Conservation (phyloP, 1,284 basidiomycete genomes). For the Cutaneotrichosporon sp. region DNA sequence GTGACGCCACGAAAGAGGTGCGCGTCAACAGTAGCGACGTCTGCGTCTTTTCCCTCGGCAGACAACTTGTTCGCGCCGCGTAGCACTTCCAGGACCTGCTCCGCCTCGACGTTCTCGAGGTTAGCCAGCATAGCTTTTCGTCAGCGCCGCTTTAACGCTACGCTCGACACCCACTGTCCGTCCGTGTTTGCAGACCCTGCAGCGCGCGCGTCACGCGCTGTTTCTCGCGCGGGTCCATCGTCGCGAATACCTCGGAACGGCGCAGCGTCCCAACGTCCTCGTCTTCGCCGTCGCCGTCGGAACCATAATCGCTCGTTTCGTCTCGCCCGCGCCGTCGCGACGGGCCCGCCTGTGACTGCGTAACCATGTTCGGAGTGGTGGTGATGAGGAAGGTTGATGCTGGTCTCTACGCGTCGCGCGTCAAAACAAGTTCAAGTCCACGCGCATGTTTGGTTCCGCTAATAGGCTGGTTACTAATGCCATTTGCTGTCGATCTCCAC, state of each 20-base stretch:
- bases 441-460: background rate
- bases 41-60: constrained; percentile 28
- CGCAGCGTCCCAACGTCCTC: background rate
- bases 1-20: constrained; percentile 27
- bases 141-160: background rate
- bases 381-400: background rate
- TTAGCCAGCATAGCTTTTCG: constrained; percentile 30
- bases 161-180: constrained; percentile 31
- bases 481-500: background rate
- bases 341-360: background rate
- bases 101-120: constrained; percentile 24
- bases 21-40: constrained; percentile 34
- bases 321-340: background rate
- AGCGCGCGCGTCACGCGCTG: constrained; percentile 21
- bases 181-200: constrained; percentile 25
- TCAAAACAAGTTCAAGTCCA: constrained; percentile 1
- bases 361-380: background rate
- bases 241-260: constrained; percentile 26
- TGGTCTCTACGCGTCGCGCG: background rate
- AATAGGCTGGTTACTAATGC: background rate
- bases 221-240: constrained; percentile 25
- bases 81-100: constrained; percentile 20
- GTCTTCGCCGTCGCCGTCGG: background rate
- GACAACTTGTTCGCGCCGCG: constrained; percentile 20
- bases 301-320: background rate